A percentile compares a stretch with the other conserved stretches of the same genome.
These are phyloP conservation scores for Pseudonectria foliicola DNA, from an alignment of 2,329 filamentous ascomycete species.

Conservation along the genomic window DNA sequence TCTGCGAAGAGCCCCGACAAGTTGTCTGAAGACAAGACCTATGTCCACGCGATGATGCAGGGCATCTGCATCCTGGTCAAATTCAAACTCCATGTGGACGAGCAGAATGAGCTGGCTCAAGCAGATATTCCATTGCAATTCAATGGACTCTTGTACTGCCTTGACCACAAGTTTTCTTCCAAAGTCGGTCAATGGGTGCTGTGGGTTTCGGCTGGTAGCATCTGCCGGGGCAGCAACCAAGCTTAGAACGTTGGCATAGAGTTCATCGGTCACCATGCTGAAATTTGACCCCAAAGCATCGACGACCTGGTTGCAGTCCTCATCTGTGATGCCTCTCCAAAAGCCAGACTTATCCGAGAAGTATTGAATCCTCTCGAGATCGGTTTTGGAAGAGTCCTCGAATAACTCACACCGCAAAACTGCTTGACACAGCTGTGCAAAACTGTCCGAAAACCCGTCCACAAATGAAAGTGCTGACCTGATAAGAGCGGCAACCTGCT, in stretches of 20 bases:
- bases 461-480: constrained; percentile 64
- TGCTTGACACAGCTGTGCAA: constrained; percentile 59
- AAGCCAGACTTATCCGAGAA: constrained; percentile 78
- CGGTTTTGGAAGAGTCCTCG: constrained; percentile 61
- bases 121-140: constrained; percentile 65
- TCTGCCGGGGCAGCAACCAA: constrained; percentile 41
- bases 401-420: constrained; percentile 68
- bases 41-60: constrained; percentile 56
- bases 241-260: constrained; percentile 45
- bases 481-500: constrained; percentile 55
- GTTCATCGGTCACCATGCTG: constrained; percentile 47
- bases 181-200: constrained; percentile 60
- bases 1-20: constrained; percentile 65
- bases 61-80: constrained; percentile 64
- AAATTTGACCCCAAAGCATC: constrained; percentile 60
- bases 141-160: constrained; percentile 71
- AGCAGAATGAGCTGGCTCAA: constrained; percentile 78
- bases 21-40: constrained; percentile 58
- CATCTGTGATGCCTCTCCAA: constrained; percentile 71
- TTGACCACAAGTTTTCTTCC: constrained; percentile 69
- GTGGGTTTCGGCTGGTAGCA: constrained; percentile 37
- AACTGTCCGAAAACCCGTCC: constrained; percentile 61
- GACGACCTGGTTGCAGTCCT: constrained; percentile 66
- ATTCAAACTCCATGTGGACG: constrained; percentile 78
- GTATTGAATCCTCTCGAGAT: constrained; percentile 65